Percentiles rank a stretch among this genome's conserved stretches.
Conservation (phyloP, 1,284 basidiomycete genomes). For the Trametes polyzona region DNA sequence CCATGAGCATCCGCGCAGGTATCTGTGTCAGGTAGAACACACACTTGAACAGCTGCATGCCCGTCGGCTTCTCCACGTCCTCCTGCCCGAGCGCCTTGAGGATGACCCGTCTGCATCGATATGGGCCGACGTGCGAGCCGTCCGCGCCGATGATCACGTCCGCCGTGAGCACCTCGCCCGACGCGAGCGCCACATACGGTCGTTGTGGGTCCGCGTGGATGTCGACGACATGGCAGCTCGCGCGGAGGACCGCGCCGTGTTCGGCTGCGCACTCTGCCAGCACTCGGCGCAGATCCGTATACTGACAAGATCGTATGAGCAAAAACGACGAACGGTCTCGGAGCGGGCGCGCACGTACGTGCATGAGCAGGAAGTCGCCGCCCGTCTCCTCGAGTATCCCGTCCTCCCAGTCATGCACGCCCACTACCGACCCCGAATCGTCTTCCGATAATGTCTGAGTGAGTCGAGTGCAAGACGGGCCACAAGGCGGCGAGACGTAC, state of each 20-base stretch:
- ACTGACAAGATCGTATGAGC: slow-evolving; percentile 17
- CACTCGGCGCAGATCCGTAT: slow-evolving; percentile 30
- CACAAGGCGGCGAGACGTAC: background rate
- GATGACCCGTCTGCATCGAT: slow-evolving; percentile 29
- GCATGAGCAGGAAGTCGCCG: slow-evolving; percentile 31
- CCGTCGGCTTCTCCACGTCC: slow-evolving; percentile 6
- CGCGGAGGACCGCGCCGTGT: slow-evolving; percentile 28
- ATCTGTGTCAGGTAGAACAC: slow-evolving; percentile 9
- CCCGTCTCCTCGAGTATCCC: slow-evolving; percentile 34
- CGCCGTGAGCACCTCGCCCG: slow-evolving; percentile 32
- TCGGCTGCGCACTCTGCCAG: slow-evolving; percentile 29
- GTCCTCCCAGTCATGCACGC: slow-evolving; percentile 31
- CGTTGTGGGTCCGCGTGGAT: slow-evolving; percentile 16
- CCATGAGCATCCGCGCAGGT: background rate
- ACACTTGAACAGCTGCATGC: slow-evolving; percentile 26
- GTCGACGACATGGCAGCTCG: slow-evolving; percentile 17
- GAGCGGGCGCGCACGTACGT: slow-evolving; percentile 21
- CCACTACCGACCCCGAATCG: slow-evolving; percentile 27
- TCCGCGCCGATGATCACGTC: slow-evolving; percentile 40
- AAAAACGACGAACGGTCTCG: background rate
- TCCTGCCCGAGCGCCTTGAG: slow-evolving; percentile 22
- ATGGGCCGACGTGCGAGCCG: slow-evolving; percentile 21
- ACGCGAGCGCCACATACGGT: slow-evolving; percentile 31
- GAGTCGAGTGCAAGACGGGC: background rate
- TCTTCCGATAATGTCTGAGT: slow-evolving; percentile 15